Conservation (phyloP, 192 early-diverging fungal species). For the Thamnidium elegans region DNA sequence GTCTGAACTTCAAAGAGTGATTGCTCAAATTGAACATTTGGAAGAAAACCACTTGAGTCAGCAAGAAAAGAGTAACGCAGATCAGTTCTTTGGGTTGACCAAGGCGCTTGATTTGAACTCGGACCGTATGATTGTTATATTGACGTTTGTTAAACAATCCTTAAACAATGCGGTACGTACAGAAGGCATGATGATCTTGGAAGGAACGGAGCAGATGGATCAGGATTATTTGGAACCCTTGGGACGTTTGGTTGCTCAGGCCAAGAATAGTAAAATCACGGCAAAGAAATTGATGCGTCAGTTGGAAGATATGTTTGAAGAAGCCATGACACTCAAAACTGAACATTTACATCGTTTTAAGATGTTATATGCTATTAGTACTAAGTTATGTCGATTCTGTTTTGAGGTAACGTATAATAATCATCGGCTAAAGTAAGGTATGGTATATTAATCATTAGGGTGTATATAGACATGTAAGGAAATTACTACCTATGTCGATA, state of each 20-base stretch:
- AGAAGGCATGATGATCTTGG: constrained; percentile 24
- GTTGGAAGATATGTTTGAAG: constrained; percentile 55
- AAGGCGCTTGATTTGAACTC: constrained; percentile 57
- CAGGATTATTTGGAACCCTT: constrained; percentile 45
- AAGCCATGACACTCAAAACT: constrained; percentile 40
- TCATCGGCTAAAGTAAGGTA: no score
- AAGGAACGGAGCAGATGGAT: constrained; percentile 40
- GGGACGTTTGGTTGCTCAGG: constrained; percentile 36
- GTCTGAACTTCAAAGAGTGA: constrained; percentile 63
- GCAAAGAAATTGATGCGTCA: constrained; percentile 63
- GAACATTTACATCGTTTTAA: constrained; percentile 46
- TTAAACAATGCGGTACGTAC: constrained; percentile 27
- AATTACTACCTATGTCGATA: constrained; percentile 41
- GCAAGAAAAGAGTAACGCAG: constrained; percentile 41
- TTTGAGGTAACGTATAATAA: constrained; percentile 35
- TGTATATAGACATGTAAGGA: constrained; percentile 26
- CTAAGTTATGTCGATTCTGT: constrained; percentile 46
- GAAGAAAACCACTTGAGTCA: constrained; percentile 55
- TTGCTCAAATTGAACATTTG: constrained; percentile 62
- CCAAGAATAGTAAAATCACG: constrained; percentile 51
- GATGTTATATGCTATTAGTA: constrained; percentile 43
- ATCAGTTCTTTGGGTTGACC: constrained; percentile 47
- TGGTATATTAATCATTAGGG: no score
- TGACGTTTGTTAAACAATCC: constrained; percentile 42
- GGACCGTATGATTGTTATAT: constrained; percentile 59